Percentiles rank a stretch among this genome's conserved stretches.
Evolutionary conservation across 805 yeast genomes (phyloP).

Genomic region (Ogataea kodamae): DNA sequence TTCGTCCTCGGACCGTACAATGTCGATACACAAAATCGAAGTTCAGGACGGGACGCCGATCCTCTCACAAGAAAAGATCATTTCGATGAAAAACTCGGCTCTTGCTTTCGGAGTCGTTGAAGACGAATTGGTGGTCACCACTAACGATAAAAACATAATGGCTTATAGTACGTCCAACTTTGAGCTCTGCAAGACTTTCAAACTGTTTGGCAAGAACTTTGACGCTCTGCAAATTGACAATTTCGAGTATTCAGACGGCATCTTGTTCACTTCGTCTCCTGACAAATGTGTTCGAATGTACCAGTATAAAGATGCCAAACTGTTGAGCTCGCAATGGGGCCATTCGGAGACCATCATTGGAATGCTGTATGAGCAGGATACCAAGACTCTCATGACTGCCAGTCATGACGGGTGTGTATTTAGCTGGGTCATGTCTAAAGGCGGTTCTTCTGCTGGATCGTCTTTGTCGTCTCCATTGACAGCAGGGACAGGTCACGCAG

Average conservation of each 20-base stretch:
- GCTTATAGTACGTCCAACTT: conserved; percentile 35
- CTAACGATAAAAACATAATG: conserved; percentile 47
- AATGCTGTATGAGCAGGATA: conserved; percentile 27
- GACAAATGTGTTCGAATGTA: conserved; percentile 59
- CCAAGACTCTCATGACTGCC: conserved; percentile 36
- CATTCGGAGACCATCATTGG: conserved; percentile 52
- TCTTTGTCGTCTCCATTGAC: conserved; percentile 15
- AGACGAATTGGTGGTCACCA: conserved; percentile 45
- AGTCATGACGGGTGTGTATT: conserved; percentile 56
- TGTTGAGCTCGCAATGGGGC: conserved; percentile 55
- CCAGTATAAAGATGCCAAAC: conserved; percentile 43
- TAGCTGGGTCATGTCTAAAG: conserved; percentile 36
- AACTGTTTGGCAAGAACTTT: conserved; percentile 38
- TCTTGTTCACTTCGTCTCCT: conserved; percentile 42
- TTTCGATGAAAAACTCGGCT: conserved; percentile 52
- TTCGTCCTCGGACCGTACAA: conserved; percentile 59
- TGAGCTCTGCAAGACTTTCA: conserved; percentile 38
- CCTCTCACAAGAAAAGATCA: conserved; percentile 41
- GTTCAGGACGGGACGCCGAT: conserved; percentile 13
- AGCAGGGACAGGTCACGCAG: conserved; percentile 2
- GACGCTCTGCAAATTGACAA: conserved; percentile 46
- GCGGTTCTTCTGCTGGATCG: conserved; percentile 3
- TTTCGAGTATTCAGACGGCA: conserved; percentile 31
- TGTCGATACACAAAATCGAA: conserved; percentile 47
- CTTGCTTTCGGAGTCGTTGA: conserved; percentile 37